phyloP scores from a whole-genome alignment of 345 rosid species.

The Acer campestre region DNA sequence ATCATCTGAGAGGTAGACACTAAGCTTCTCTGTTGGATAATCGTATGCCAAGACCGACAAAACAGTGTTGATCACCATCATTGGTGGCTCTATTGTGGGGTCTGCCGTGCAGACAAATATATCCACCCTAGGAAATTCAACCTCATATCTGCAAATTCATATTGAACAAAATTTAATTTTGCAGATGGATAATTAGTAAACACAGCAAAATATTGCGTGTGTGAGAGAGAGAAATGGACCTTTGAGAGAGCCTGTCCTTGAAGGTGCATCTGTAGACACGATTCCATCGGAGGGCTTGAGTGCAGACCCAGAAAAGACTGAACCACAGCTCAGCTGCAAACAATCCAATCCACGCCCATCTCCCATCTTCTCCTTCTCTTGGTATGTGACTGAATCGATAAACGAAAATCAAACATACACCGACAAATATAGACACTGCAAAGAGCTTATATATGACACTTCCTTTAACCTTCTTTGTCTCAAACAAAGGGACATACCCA shows the following conservation, averaged over 20 bases:
- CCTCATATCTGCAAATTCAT: slow-evolving; percentile 14
- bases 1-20: slow-evolving; percentile 70
- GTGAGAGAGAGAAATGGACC: slow-evolving; percentile 24
- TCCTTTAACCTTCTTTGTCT: slow-evolving; percentile 34
- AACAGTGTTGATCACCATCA: slow-evolving; percentile 65
- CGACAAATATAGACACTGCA: slow-evolving; percentile 33
- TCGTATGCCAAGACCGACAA: slow-evolving; percentile 60
- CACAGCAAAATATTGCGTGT: too few relatives aligned
- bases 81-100: slow-evolving; percentile 73
- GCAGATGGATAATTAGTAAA: too few relatives aligned
- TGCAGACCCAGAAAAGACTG: slow-evolving; percentile 49
- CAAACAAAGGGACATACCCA: slow-evolving; percentile 32
- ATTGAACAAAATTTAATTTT: too few relatives aligned
- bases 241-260: slow-evolving; percentile 48
- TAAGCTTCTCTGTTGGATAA: slow-evolving; percentile 63
- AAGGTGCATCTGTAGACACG: slow-evolving; percentile 33
- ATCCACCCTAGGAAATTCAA: slow-evolving; percentile 57
- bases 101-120: slow-evolving; percentile 77
- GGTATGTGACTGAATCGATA: slow-evolving; percentile 37
- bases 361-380: slow-evolving; percentile 15
- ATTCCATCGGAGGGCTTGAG: slow-evolving; percentile 51
- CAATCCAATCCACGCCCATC: slow-evolving; percentile 56
- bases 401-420: slow-evolving; percentile 33
- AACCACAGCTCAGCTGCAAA: slow-evolving; percentile 54
- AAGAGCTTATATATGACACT: slow-evolving; percentile 20